These are phyloP conservation scores for Tolypocladium guangdongense DNA, from an alignment of 2,329 filamentous ascomycete genomes.

Conservation along the genomic window DNA sequence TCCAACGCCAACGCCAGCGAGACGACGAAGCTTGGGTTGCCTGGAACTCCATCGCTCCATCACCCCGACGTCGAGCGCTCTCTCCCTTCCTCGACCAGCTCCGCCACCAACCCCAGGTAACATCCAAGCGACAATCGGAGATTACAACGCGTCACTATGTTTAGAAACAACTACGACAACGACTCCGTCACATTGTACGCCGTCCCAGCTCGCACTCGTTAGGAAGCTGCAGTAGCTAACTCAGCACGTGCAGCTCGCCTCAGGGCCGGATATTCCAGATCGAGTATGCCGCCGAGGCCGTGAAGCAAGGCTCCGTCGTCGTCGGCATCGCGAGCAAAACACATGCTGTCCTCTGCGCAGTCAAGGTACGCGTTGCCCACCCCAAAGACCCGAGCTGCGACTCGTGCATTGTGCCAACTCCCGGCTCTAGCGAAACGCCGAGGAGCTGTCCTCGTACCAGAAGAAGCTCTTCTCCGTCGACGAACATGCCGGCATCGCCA, in stretches of 20 bases:
- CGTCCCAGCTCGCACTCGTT: slow-evolving; percentile 6
- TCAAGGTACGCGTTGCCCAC: slow-evolving; percentile 59
- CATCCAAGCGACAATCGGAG: slow-evolving; percentile 2
- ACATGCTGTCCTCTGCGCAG: slow-evolving; percentile 86
- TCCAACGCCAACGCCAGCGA: neutral
- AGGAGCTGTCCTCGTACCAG: slow-evolving; percentile 99
- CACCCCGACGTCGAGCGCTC: slow-evolving; percentile 2
- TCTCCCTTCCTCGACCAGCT: neutral
- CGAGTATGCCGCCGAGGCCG: slow-evolving; percentile 96
- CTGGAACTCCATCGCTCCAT: slow-evolving; percentile 1
- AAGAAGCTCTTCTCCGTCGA: slow-evolving; percentile 98
- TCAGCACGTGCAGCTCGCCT: slow-evolving; percentile 61
- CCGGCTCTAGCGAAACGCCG: slow-evolving; percentile 71
- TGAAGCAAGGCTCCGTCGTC: slow-evolving; percentile 97
- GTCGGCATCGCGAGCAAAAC: slow-evolving; percentile 97
- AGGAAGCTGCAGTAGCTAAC: slow-evolving; percentile 13
- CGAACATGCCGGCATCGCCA: slow-evolving; percentile 88
- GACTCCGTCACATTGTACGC: slow-evolving; percentile 97
- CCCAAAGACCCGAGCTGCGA: neutral
- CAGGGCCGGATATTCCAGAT: slow-evolving; percentile 99
- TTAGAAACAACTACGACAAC: slow-evolving; percentile 99
- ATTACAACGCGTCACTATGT: slow-evolving; percentile 55
- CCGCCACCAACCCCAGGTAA: slow-evolving; percentile 2
- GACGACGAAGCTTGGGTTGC: slow-evolving; percentile 14
- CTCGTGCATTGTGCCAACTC: neutral